Evolutionary conservation across 768 basidiomycete species (phyloP).

Genomic region (Lactifluus volemus): DNA sequence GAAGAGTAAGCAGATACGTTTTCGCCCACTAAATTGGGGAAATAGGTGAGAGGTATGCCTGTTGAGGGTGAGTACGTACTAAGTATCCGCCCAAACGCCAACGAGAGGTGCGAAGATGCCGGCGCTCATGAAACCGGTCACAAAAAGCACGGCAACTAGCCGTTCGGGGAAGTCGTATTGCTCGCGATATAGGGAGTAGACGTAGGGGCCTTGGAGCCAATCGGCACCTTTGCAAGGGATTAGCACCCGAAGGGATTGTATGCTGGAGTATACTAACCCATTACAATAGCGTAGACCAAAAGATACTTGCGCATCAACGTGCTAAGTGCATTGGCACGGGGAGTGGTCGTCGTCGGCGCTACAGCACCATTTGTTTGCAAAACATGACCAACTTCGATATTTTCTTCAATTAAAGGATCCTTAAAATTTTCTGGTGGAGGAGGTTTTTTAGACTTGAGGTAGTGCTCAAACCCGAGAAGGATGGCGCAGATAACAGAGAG

Average conservation of each 20-base stretch:
- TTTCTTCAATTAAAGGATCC: constrained; percentile 5
- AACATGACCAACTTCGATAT: constrained; percentile 6
- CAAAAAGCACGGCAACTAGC: constrained; percentile 61
- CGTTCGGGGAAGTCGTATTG: constrained; percentile 58
- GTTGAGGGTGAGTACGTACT: constrained; percentile 35
- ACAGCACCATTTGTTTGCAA: neutral
- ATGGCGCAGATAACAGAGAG: constrained; percentile 19
- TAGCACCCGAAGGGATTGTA: neutral
- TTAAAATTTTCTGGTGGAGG: neutral
- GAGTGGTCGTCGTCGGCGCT: neutral
- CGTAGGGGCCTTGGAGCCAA: constrained; percentile 75
- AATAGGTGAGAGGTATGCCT: neutral
- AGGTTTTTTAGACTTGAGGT: constrained; percentile 17
- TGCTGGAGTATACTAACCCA: neutral
- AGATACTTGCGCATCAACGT: constrained; percentile 18
- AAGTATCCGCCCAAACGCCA: constrained; percentile 71
- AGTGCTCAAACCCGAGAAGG: constrained; percentile 20
- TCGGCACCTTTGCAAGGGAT: constrained; percentile 45
- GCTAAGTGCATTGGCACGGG: constrained; percentile 12
- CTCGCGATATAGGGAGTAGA: constrained; percentile 65
- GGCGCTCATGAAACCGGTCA: constrained; percentile 68
- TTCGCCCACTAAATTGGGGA: constrained; percentile 44
- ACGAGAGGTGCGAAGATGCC: constrained; percentile 61
- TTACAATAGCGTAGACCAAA: constrained; percentile 18
- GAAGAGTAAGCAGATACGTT: constrained; percentile 58